Evolutionary conservation across 2,329 filamentous ascomycete species (phyloP), one percentile per base, ranked within the genome.

Genomic region (Fusarium paranaense): DNA sequence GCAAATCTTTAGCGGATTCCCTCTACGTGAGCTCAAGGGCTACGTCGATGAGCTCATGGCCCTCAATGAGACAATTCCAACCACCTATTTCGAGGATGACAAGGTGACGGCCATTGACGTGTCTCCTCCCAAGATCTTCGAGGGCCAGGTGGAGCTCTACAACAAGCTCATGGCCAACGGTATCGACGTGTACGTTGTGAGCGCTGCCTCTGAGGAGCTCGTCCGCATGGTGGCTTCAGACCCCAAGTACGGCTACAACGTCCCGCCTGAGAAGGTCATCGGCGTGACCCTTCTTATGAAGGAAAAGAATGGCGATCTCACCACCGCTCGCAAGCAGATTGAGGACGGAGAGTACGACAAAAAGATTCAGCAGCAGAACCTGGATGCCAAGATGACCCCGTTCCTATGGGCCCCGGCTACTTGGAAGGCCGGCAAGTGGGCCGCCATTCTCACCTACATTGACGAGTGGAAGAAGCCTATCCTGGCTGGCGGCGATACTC

Each of bases 41-140:
- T 84, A 85, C 71, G 83, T 86, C 2, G 87, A 87, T 71, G 83
- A 87, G 70, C 81, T 87, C 67, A 85, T 87, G 79, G 81, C 84
- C 1, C 80, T 84, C 66, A 83, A 85, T 76, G 69, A 58, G 30
- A 82, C 81, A 10, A 81, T 86, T 6, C 69, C 79, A 6, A 78
- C 80, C n/a, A 81, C 76, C 6, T 85, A 85, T 72, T 84, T 76
- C 52, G 79, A 82, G 11, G 82, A 71, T 20, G 83, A 80, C 20
- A 76, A 77, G 6, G 65, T 82, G 13, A 79, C 80, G 0, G 20
- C 78, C 1, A 76, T 73, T 3, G 76, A 78, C 2, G 72, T 86
- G 37, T 78, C 42, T 22, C 81, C 82, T 4, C 85, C 85, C 33
- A 79, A 76, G 57, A 64, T 84, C 50, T 86, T 85, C 54, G 70